phyloP scores from a whole-genome alignment of 2,329 filamentous ascomycete genomes.

The Clarireedia monteithiana region DNA sequence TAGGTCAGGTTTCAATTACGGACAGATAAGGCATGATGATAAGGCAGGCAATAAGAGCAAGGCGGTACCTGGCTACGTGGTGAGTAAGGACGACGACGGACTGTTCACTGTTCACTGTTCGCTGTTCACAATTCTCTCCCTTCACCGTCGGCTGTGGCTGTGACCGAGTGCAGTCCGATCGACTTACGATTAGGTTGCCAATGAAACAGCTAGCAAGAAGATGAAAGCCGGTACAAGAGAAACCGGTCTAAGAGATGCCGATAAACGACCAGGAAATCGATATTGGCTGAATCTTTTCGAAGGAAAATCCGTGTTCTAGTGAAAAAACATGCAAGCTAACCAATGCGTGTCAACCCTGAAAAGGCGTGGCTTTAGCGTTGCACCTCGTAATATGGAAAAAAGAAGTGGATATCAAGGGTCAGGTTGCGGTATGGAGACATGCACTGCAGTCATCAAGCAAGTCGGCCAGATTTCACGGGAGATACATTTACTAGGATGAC shows the following conservation, averaged over 20 bases:
- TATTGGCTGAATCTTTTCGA: neutral
- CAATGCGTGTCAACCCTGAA: constrained; percentile 6
- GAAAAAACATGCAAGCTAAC: neutral
- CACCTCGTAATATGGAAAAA: neutral
- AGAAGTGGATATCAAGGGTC: neutral
- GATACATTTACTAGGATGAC: neutral
- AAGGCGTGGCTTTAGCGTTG: constrained; percentile 4
- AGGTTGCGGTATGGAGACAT: neutral
- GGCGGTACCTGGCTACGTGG: neutral
- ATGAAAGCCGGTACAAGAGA: neutral
- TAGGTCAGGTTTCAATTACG: neutral
- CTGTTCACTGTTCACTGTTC: neutral
- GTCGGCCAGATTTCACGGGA: constrained; percentile 8
- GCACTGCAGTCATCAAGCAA: neutral
- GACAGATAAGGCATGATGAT: neutral
- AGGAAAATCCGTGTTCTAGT: constrained; percentile 8
- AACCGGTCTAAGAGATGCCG: neutral
- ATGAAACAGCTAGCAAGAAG: neutral
- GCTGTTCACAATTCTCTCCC: neutral
- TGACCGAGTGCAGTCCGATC: neutral
- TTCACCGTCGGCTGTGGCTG: constrained; percentile 1
- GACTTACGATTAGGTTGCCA: neutral
- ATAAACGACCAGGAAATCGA: neutral
- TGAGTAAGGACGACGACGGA: neutral
- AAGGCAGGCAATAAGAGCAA: neutral